Base-by-base conservation (phyloP, 257 asterid species). In the Gynochthodes officinalis region DNA sequence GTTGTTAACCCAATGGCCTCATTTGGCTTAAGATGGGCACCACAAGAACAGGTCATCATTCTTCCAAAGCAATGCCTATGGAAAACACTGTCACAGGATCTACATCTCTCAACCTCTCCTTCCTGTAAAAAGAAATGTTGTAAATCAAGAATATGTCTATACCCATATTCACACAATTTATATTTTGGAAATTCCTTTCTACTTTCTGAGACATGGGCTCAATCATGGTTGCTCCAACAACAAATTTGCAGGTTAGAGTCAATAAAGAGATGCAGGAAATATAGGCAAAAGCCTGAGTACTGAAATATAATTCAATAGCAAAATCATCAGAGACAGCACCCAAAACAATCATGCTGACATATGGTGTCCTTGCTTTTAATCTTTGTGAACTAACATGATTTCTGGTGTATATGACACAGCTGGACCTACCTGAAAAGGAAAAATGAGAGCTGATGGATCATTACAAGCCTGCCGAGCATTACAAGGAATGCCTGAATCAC, bases 381-480 rank as follows among this genome's bases (percentile, higher is more conserved):
- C 68, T 13, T 33, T 28, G 3, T 9, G 15, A 42, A 6, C 14
- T 21, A 64, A 18, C 19, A 71, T 28, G 21, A 48, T 9, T 13
- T 9, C 49, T 23, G 30, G 46, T 7, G 19, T 8, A 27, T 10
- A 16, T 64, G 71, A 52, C 21, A 1, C 16, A 62, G 32, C 30
- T n/a, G 8, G 53, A 74, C 88, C 77, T 59, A 86, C 99, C 96
- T 91, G 99, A 85, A 94, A 94, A 78, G 98, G 97, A 42, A 94
- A 94, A 73, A 91, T 91, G 78, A 94, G 90, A 61, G 96, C 78
- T 61, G 90, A 85, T 27, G 93, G 95, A 79, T 89, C 87, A 75
- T 82, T 76, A 75, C 98, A 91, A 43, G 85, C 89, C 76, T 87
- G 89, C 72, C 96, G 91, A 74, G 99, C 97, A 76, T 87, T 67